Evolutionary conservation across 345 rosid species (phyloP).

Genomic region (Trapa bicornis): DNA sequence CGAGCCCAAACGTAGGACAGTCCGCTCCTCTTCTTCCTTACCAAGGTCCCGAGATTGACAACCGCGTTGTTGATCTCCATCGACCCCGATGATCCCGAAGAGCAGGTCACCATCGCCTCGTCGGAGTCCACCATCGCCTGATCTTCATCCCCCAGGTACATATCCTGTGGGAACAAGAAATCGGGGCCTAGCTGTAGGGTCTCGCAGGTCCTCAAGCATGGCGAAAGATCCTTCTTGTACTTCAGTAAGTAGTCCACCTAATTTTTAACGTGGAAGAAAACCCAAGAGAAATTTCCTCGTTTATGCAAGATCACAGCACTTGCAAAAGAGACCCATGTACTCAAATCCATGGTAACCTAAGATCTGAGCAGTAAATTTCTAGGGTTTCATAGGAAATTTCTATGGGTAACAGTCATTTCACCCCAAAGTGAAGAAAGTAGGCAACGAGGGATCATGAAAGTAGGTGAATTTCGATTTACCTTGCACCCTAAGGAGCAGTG

Average conservation of each 20-base stretch:
- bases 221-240: constrained; percentile 55
- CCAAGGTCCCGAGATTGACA: constrained; percentile 6
- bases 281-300: neutral
- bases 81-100: constrained; percentile 57
- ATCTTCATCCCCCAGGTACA: constrained; percentile 48
- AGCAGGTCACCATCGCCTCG: constrained; percentile 57
- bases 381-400: too few relatives aligned
- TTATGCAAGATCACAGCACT: neutral
- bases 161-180: constrained; percentile 74
- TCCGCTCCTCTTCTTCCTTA: constrained; percentile 60
- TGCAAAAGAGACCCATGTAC: too few relatives aligned
- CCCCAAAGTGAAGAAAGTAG: too few relatives aligned
- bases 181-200: constrained; percentile 73
- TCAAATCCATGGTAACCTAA: too few relatives aligned
- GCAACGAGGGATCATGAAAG: too few relatives aligned
- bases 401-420: too few relatives aligned
- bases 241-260: constrained; percentile 89
- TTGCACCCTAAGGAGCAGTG: constrained; percentile 95
- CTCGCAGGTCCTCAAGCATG: constrained; percentile 52
- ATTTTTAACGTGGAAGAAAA: neutral
- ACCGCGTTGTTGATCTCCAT: constrained; percentile 6
- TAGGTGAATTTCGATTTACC: constrained; percentile 24
- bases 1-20: constrained; percentile 39
- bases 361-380: too few relatives aligned
- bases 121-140: constrained; percentile 47